Base-by-base conservation (phyloP, 2,329 filamentous ascomycete genomes). In the Colletotrichum tanaceti region DNA sequence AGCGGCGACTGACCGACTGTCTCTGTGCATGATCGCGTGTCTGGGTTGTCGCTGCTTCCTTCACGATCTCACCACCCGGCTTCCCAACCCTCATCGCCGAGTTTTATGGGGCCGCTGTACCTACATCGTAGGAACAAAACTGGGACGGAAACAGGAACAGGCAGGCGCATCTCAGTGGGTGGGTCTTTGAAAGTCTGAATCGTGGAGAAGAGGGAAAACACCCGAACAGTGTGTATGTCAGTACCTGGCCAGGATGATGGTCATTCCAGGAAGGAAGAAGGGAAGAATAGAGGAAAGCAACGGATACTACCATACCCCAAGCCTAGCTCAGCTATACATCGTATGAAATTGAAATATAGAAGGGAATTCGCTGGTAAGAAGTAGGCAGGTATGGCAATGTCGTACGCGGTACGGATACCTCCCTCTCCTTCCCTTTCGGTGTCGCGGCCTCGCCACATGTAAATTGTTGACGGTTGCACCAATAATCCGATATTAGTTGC, bases 141-240 rank as follows among this genome's bases (percentile, higher is more conserved):
- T 43, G 47, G 16, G 49, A 47, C 24, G 14, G 46, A 43, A 32
- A 49, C 53, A 52, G 50, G 60, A 63, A 54, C 41, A 57, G 60
- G 60, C 32, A 44, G 50, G 55, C 47, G 57, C 28, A 38, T 22
- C 14, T 11, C 22, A 4, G 14, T 1, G 22, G n/a, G 57, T 47
- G 57, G 43, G 57, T 38, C 57, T 4, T 14, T n/a, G 13, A 35
- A 24, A 24, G 16, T 39, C 38, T 28, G 20, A 22, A 47, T n/a
- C 41, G 6, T 58, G 55, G 14, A 38, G 41, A 58, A 38, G 20
- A 24, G 11, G 18, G 6, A 28, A 28, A 28, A 28, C 28, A 46
- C n/a, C 43, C 43, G 28, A 14, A n/a, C n/a, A n/a, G n/a, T n/a
- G n/a, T n/a, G n/a, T n/a, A n/a, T n/a, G n/a, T n/a, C 43, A 46